phyloP scores from a whole-genome alignment of 228 moss, liverwort and hornwort species.

The Sphagnum fallax region DNA sequence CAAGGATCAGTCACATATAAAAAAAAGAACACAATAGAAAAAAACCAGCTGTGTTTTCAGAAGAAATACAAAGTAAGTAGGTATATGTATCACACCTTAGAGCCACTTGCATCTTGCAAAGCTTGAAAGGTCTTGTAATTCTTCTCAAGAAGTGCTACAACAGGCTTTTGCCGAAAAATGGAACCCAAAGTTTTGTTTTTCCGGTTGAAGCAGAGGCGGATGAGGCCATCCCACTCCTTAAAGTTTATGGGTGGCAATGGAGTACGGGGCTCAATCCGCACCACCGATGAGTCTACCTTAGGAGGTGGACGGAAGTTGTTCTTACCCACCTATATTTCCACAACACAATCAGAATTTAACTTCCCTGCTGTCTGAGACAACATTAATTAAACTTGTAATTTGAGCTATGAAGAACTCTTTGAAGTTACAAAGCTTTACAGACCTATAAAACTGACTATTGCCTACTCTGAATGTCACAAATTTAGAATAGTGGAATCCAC shows the following conservation, averaged over 20 bases:
- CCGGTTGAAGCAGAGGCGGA: conserved; percentile 75
- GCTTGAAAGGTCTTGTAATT: conserved; percentile 87
- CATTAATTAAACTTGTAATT: not conserved
- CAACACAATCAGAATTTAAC: not conserved
- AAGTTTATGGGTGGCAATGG: conserved; percentile 77
- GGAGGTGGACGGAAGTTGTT: conserved; percentile 94
- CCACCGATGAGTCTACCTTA: conserved; percentile 89
- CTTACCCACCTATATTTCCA: conserved; percentile 59
- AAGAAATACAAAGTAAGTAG: too few relatives aligned
- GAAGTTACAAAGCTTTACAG: too few relatives aligned
- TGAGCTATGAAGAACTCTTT: too few relatives aligned
- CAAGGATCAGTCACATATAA: too few relatives aligned
- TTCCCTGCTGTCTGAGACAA: not conserved
- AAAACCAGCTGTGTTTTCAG: too few relatives aligned
- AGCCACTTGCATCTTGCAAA: conserved; percentile 43
- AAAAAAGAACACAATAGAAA: too few relatives aligned
- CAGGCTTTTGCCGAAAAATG: conserved; percentile 76
- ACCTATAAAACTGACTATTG: too few relatives aligned
- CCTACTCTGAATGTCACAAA: too few relatives aligned
- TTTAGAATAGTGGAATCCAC: too few relatives aligned
- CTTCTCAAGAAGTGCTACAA: conserved; percentile 59
- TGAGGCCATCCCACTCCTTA: conserved; percentile 92
- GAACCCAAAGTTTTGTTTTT: conserved; percentile 93
- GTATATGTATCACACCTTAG: conserved; percentile 8
- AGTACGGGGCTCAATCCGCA: conserved; percentile 82